A percentile compares a stretch with the other conserved stretches of the same genome.
These are phyloP conservation scores for Penicillium silybi DNA, from an alignment of 495 filamentous ascomycete species.

Conservation along the genomic window DNA sequence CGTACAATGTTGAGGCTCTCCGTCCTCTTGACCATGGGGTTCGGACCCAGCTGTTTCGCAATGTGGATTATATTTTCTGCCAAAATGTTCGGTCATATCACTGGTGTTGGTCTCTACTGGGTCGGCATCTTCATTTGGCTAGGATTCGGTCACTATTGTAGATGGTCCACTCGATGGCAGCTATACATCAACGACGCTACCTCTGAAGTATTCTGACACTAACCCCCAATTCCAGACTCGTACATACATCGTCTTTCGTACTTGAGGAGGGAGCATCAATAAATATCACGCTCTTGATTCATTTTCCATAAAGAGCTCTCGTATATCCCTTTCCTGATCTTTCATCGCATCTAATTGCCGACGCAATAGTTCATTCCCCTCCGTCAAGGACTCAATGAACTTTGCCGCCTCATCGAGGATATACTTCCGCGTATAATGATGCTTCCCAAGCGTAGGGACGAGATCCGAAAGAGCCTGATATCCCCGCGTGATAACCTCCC, in stretches of 20 bases:
- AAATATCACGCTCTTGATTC: background rate
- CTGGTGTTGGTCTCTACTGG: constrained; percentile 30
- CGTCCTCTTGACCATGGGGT: constrained; percentile 10
- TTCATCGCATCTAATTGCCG: constrained; percentile 7
- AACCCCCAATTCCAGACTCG: too few relatives aligned
- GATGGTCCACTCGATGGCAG: constrained; percentile 33
- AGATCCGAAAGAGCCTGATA: constrained; percentile 15
- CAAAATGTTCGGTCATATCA: constrained; percentile 25
- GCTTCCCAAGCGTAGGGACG: constrained; percentile 15
- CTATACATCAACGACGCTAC: constrained; percentile 39
- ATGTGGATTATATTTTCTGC: constrained; percentile 16
- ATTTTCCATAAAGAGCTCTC: background rate
- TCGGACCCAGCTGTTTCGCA: constrained; percentile 14
- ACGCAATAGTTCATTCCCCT: constrained; percentile 13
- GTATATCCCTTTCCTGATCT: background rate
- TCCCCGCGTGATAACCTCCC: constrained; percentile 18
- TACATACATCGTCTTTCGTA: too few relatives aligned
- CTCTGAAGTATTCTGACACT: constrained; percentile 7
- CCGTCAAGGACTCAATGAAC: constrained; percentile 9
- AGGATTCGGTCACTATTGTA: constrained; percentile 22
- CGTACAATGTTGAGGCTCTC: constrained; percentile 5
- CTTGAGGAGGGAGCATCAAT: background rate
- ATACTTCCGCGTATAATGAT: constrained; percentile 23
- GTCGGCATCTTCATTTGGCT: constrained; percentile 34
- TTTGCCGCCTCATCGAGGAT: constrained; percentile 16